Evolutionary conservation across 495 filamentous ascomycete genomes (phyloP).

Genomic region (Glutinoglossum americanum): DNA sequence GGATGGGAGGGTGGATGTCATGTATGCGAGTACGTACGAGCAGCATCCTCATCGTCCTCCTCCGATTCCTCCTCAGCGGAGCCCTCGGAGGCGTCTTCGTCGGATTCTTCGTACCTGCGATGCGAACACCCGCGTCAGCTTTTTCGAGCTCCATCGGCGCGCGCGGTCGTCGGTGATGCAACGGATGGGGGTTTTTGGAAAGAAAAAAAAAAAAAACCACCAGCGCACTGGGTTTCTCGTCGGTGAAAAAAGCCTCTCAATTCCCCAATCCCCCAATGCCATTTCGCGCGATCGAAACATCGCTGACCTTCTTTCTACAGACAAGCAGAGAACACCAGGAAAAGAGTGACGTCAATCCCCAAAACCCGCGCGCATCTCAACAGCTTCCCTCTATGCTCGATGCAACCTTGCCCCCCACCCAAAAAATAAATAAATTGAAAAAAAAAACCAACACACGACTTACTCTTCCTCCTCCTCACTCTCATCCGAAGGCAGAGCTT

Average conservation of each 20-base stretch:
- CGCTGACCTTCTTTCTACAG: too few species aligned
- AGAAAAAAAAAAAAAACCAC: neutral
- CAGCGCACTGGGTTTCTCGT: too few species aligned
- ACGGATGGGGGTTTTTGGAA: too few species aligned
- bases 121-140: too few species aligned
- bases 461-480: conserved; percentile 9
- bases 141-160: neutral
- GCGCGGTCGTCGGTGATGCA: neutral
- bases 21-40: too few species aligned
- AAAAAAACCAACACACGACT: neutral
- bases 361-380: too few species aligned
- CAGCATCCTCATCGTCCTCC: conserved; percentile 4
- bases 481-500: conserved; percentile 5
- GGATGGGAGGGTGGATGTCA: too few species aligned
- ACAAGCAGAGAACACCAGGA: too few species aligned
- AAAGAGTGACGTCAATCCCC: too few species aligned
- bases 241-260: too few species aligned
- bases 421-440: neutral
- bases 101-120: conserved; percentile 7
- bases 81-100: neutral
- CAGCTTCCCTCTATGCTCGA: neutral
- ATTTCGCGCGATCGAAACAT: too few species aligned
- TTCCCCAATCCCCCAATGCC: too few species aligned
- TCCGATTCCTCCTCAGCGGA: conserved; percentile 5
- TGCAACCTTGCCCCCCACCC: neutral